These are phyloP conservation scores for Tolypocladium tundrense DNA, from an alignment of 2,329 filamentous ascomycete genomes.

Conservation along the genomic window DNA sequence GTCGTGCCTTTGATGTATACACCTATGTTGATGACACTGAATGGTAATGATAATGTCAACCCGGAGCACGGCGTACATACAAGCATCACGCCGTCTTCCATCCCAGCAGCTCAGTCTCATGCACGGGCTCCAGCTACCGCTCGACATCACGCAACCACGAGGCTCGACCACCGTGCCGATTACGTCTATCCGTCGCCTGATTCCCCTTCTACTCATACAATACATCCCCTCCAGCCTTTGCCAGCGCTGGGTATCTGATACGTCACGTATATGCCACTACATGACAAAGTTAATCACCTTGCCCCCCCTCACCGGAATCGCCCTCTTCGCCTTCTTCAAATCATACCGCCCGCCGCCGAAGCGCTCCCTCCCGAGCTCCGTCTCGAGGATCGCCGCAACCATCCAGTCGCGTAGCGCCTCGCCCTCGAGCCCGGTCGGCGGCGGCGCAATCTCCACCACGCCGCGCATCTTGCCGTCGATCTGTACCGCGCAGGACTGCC, in stretches of 20 bases:
- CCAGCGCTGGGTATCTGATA: neutral
- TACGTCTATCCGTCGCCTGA: neutral
- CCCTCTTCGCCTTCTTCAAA: slow-evolving; percentile 45
- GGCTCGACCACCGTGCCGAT: neutral
- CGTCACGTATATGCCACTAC: slow-evolving; percentile 9
- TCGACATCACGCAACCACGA: neutral
- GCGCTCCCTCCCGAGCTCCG: slow-evolving; percentile 48
- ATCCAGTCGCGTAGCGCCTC: slow-evolving; percentile 49
- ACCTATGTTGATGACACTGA: neutral
- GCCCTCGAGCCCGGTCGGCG: slow-evolving; percentile 28
- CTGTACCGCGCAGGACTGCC: slow-evolving; percentile 56
- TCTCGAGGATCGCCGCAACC: slow-evolving; percentile 48
- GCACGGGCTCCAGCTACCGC: neutral
- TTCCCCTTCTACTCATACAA: neutral
- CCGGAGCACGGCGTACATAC: neutral
- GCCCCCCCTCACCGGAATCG: slow-evolving; percentile 57
- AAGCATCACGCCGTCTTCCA: too few relatives aligned
- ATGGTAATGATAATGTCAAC: neutral
- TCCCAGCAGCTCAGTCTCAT: neutral
- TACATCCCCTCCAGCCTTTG: neutral
- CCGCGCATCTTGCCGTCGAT: slow-evolving; percentile 71
- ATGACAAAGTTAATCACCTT: slow-evolving; percentile 67
- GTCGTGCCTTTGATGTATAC: neutral
- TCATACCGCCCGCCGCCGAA: slow-evolving; percentile 36
- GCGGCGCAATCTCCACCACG: slow-evolving; percentile 51